A percentile compares a stretch with the other conserved stretches of the same genome.
phyloP scores from a whole-genome alignment of 257 asterid genomes.

The Euphrasia confusa region DNA sequence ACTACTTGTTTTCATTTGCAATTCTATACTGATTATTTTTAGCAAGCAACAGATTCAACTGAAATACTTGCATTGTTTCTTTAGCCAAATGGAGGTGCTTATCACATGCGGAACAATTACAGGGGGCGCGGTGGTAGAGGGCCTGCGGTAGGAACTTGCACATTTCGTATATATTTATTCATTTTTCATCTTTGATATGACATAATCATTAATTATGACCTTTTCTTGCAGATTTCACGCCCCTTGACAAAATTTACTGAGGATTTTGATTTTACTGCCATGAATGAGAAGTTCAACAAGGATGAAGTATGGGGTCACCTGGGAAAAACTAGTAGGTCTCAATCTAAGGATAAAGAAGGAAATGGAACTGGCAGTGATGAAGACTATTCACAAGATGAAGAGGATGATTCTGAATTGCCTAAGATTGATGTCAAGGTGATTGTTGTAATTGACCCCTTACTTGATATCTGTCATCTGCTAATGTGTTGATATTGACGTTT shows the following conservation, averaged over 20 bases:
- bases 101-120: constrained; percentile 56
- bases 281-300: constrained; percentile 96
- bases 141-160: constrained; percentile 47
- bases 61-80: constrained; percentile 1
- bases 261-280: constrained; percentile 91
- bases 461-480: constrained; percentile 8
- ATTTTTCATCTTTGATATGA: too few relatives aligned
- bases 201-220: background rate
- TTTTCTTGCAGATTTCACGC: constrained; percentile 49
- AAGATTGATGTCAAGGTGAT: constrained; percentile 60
- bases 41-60: background rate
- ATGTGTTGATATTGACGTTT: background rate
- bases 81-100: constrained; percentile 68
- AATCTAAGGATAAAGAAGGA: constrained; percentile 52
- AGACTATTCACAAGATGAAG: constrained; percentile 50
- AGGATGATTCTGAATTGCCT: constrained; percentile 49
- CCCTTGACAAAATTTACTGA: constrained; percentile 71
- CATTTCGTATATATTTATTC: background rate
- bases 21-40: background rate
- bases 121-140: constrained; percentile 98
- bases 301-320: constrained; percentile 99
- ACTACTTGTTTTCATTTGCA: background rate
- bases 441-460: background rate
- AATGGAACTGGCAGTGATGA: constrained; percentile 54
- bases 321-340: constrained; percentile 62